Evolutionary conservation across 2,329 filamentous ascomycete genomes (phyloP).

Genomic region (Curvularia spicifera): DNA sequence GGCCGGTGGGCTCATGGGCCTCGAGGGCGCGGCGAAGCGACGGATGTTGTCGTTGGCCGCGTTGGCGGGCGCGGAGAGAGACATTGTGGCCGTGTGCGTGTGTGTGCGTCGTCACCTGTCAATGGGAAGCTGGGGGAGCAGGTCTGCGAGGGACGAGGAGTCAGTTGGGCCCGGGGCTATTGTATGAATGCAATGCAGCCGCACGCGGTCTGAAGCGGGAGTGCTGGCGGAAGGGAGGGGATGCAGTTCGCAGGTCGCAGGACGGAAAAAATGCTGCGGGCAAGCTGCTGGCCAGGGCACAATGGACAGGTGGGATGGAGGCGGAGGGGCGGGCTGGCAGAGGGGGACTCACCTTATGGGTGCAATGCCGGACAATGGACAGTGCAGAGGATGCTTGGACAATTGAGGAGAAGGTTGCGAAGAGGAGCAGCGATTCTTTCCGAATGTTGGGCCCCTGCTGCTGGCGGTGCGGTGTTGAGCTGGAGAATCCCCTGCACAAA

Average conservation of each 20-base stretch:
- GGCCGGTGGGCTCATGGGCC: constrained; percentile 86
- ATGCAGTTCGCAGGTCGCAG: background rate
- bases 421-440: constrained; percentile 31
- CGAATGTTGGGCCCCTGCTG: constrained; percentile 39
- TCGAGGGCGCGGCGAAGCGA: constrained; percentile 91
- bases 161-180: constrained; percentile 21
- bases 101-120: constrained; percentile 25
- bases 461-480: constrained; percentile 44
- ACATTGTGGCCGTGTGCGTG: constrained; percentile 50
- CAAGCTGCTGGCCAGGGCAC: constrained; percentile 26
- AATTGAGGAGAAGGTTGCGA: constrained; percentile 38
- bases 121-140: constrained; percentile 8
- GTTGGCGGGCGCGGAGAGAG: constrained; percentile 50
- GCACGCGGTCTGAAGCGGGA: constrained; percentile 5
- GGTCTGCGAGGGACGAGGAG: constrained; percentile 18
- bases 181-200: constrained; percentile 5
- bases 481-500: constrained; percentile 32
- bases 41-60: constrained; percentile 98
- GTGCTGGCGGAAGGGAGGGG: background rate
- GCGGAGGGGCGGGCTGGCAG: constrained; percentile 17
- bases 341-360: constrained; percentile 37
- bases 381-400: constrained; percentile 31
- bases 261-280: constrained; percentile 26
- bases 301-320: constrained; percentile 18
- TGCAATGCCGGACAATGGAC: constrained; percentile 27